These are phyloP conservation scores for Alternaria alternata DNA, from an alignment of 2,329 filamentous ascomycete species.

Conservation along the genomic window DNA sequence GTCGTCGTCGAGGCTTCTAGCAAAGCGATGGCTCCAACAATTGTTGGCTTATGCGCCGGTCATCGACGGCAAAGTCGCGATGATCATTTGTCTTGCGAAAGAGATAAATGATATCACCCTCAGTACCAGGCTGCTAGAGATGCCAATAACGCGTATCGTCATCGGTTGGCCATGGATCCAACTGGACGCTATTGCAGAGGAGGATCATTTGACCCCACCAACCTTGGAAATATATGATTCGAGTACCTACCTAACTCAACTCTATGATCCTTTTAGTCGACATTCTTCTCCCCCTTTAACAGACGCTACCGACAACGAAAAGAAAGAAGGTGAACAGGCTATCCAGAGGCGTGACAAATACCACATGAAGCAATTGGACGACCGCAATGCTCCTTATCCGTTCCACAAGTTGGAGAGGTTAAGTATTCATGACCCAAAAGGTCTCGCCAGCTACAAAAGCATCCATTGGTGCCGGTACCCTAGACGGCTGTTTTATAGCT, in stretches of 20 bases:
- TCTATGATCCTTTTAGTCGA: too few relatives aligned
- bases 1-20: background rate
- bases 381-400: background rate
- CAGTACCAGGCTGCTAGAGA: rapidly evolving
- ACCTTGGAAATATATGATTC: too few relatives aligned
- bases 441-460: background rate
- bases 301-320: background rate
- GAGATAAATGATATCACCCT: background rate
- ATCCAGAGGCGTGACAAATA: background rate
- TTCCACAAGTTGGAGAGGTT: background rate
- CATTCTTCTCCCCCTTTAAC: too few relatives aligned
- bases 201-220: too few relatives aligned
- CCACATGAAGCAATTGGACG: background rate
- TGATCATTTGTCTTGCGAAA: background rate
- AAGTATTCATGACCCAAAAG: background rate
- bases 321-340: background rate
- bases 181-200: too few relatives aligned
- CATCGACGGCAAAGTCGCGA: background rate
- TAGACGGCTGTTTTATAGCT: background rate
- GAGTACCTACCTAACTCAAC: too few relatives aligned
- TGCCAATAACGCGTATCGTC: background rate
- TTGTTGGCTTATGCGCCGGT: background rate
- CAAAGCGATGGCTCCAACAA: background rate
- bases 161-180: background rate
- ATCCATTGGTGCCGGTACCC: background rate